Conservation (phyloP, 805 yeast genomes). For the Tetrapisispora phaffii region DNA sequence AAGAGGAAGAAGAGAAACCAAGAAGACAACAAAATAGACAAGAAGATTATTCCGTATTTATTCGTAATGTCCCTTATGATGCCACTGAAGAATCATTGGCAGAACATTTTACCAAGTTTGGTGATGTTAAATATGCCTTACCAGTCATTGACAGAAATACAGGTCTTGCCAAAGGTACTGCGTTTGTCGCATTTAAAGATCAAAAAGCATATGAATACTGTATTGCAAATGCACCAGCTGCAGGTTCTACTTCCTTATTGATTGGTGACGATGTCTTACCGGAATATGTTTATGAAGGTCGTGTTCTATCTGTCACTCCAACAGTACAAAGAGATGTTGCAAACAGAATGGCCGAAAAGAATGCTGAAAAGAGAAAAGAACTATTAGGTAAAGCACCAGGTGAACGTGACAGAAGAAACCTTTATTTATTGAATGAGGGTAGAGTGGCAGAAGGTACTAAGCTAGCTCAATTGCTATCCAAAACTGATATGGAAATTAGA, state of each 20-base stretch:
- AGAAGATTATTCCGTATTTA: constrained; percentile 67
- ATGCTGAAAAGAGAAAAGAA: constrained; percentile 63
- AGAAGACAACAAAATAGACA: constrained; percentile 41
- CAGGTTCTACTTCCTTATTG: constrained; percentile 52
- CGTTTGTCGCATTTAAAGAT: constrained; percentile 76
- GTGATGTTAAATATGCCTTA: constrained; percentile 82
- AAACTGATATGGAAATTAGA: constrained; percentile 74
- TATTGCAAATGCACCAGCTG: constrained; percentile 67
- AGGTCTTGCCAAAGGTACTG: constrained; percentile 87
- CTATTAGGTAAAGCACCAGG: constrained; percentile 70
- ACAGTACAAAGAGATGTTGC: constrained; percentile 88
- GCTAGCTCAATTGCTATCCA: constrained; percentile 57
- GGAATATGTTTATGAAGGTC: constrained; percentile 82
- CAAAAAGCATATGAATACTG: constrained; percentile 59
- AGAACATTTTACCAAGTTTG: constrained; percentile 74
- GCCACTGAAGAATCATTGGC: constrained; percentile 71
- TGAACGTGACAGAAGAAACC: constrained; percentile 73
- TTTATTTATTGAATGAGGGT: constrained; percentile 88
- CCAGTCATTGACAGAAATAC: constrained; percentile 84
- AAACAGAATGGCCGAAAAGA: constrained; percentile 56
- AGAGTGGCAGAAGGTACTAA: constrained; percentile 74
- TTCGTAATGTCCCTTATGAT: constrained; percentile 90
- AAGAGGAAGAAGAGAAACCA: constrained; percentile 28
- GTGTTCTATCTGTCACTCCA: constrained; percentile 72
- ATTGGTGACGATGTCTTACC: constrained; percentile 90